A percentile compares a stretch with the other conserved stretches of the same genome.
Conservation (phyloP, 768 basidiomycete genomes). For the Mycena chlorophos region DNA sequence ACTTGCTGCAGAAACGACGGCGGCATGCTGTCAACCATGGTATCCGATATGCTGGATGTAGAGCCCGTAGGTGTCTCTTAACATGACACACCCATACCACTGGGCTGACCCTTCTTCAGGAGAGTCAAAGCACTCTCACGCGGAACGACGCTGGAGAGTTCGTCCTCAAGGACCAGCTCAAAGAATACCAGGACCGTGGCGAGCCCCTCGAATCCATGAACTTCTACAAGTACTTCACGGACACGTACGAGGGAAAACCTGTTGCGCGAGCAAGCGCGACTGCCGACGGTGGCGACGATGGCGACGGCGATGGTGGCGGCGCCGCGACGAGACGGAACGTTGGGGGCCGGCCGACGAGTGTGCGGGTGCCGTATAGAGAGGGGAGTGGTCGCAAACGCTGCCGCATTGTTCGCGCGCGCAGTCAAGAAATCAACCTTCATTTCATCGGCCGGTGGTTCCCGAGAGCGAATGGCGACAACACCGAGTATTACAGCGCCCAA, state of each 20-base stretch:
- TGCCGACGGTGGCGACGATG: background rate
- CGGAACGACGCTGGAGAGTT: background rate
- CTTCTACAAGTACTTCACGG: conserved; percentile 5
- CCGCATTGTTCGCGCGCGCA: background rate
- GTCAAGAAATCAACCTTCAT: conserved; percentile 19
- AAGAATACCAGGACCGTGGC: conserved; percentile 24
- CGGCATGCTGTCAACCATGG: background rate
- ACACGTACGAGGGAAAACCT: conserved; percentile 10
- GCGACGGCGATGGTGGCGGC: background rate
- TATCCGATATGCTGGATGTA: background rate
- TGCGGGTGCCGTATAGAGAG: background rate
- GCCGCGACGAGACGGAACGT: background rate
- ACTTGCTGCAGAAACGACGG: background rate
- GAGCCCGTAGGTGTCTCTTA: conserved; percentile 1
- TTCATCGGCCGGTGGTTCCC: conserved; percentile 37
- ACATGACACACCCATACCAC: background rate
- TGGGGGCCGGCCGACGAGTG: background rate
- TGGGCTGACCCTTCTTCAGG: background rate
- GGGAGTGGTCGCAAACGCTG: background rate
- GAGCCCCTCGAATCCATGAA: conserved; percentile 5
- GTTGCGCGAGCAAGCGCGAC: conserved; percentile 13
- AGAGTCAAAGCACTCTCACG: background rate
- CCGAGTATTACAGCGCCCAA: conserved; percentile 25
- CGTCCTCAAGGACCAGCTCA: conserved; percentile 4
- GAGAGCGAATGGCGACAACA: conserved; percentile 16